Conservation (phyloP, 768 basidiomycete genomes). For the Hemileccinum rubropunctum region DNA sequence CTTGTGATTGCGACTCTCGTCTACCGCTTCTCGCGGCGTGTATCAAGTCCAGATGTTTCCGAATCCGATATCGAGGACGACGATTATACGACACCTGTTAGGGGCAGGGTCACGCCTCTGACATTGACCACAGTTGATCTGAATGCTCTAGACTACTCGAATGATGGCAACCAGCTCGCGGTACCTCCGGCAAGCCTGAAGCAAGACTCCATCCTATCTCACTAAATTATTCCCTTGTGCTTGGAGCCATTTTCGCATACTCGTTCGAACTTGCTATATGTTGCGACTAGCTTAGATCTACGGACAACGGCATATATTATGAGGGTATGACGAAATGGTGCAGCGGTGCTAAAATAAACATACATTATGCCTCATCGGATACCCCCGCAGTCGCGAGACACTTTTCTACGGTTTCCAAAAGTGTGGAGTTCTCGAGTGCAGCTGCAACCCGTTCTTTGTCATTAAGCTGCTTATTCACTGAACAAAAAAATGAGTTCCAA, state of each 20-base stretch:
- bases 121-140: conserved; percentile 14
- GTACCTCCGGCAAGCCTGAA: not conserved
- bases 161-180: not conserved
- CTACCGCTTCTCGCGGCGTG: conserved; percentile 12
- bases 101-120: not conserved
- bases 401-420: conserved; percentile 85
- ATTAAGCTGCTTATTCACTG: conserved; percentile 98
- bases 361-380: not conserved
- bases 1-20: conserved; percentile 18
- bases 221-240: not conserved
- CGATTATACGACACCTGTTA: conserved; percentile 7
- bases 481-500: not conserved
- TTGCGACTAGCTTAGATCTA: not conserved
- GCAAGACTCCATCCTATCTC: not conserved
- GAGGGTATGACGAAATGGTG: not conserved
- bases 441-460: conserved; percentile 99
- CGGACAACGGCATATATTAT: not conserved
- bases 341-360: not conserved
- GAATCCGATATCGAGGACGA: conserved; percentile 7
- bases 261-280: not conserved
- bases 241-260: not conserved
- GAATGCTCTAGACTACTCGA: not conserved
- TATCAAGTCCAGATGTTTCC: not conserved
- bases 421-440: conserved; percentile 86
- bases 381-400: conserved; percentile 47